Evolutionary conservation across 2,329 filamentous ascomycete species (phyloP).

Genomic region (Trichoderma gracile): DNA sequence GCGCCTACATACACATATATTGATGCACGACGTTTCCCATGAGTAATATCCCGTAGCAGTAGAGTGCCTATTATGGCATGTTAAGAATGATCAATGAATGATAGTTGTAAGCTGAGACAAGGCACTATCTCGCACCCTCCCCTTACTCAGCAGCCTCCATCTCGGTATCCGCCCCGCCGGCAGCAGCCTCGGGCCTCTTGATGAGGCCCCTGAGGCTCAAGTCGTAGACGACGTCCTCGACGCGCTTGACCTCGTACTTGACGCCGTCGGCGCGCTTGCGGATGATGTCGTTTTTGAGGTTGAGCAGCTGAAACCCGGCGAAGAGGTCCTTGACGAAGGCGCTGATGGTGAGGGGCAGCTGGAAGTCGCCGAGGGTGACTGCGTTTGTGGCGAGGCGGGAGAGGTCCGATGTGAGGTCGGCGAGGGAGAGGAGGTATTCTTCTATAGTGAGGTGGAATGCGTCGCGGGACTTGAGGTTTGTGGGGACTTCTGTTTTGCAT

Average conservation of each 20-base stretch:
- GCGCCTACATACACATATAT: too few species aligned
- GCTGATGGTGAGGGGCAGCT: constrained; percentile 82
- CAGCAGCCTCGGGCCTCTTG: constrained; percentile 48
- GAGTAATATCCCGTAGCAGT: too few species aligned
- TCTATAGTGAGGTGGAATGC: constrained; percentile 95
- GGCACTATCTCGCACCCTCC: not conserved
- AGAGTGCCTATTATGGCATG: too few species aligned
- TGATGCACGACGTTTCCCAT: too few species aligned
- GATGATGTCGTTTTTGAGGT: constrained; percentile 92
- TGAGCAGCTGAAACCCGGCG: constrained; percentile 93
- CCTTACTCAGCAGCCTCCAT: constrained; percentile 38
- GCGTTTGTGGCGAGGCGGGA: constrained; percentile 89
- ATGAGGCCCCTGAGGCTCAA: constrained; percentile 82
- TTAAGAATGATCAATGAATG: too few species aligned
- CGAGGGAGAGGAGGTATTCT: constrained; percentile 89
- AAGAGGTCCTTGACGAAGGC: constrained; percentile 94
- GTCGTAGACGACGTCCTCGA: constrained; percentile 98
- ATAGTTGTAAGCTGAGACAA: too few species aligned
- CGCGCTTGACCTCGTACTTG: constrained; percentile 97
- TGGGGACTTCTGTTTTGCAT: constrained; percentile 64
- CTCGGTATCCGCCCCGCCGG: constrained; percentile 36
- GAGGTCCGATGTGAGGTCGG: constrained; percentile 86
- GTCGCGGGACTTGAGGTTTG: constrained; percentile 87
- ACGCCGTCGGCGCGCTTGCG: constrained; percentile 86
- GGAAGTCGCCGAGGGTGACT: constrained; percentile 82